These are phyloP conservation scores for Rhodomyrtus psidioides DNA, from an alignment of 441 rosid genomes.

Conservation along the genomic window DNA sequence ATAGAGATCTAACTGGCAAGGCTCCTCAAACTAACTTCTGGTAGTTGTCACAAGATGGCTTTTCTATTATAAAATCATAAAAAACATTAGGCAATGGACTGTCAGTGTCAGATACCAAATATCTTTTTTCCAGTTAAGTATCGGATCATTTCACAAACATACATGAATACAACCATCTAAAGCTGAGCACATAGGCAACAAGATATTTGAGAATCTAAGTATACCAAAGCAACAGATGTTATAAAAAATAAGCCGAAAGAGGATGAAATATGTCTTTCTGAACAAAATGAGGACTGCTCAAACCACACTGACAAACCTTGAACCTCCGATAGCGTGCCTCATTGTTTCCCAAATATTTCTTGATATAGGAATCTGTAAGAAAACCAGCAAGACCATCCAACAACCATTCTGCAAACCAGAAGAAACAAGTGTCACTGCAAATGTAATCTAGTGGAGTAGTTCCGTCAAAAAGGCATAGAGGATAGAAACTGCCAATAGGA, in stretches of 20 bases:
- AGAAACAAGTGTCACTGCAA: background rate
- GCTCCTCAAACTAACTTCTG: background rate
- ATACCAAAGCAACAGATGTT: background rate
- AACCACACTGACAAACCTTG: slow-evolving; percentile 44
- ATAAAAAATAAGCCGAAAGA: background rate
- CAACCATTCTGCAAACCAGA: slow-evolving; percentile 74
- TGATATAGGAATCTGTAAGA: slow-evolving; percentile 83
- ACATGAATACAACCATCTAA: background rate
- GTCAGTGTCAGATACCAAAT: background rate
- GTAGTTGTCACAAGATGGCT: background rate
- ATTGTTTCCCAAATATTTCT: slow-evolving; percentile 92
- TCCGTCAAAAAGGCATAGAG: background rate
- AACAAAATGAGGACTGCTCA: background rate
- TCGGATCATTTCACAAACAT: background rate
- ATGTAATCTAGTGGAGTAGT: background rate
- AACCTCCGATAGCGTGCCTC: slow-evolving; percentile 93
- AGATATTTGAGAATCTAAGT: background rate
- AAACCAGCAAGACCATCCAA: slow-evolving; percentile 97
- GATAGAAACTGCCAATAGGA: background rate
- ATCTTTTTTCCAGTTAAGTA: background rate
- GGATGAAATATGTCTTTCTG: background rate
- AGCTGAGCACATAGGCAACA: background rate
- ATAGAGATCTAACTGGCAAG: background rate
- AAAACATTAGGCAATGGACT: background rate
- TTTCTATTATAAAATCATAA: background rate